Evolutionary conservation across 1,139 yeast species (phyloP), one percentile per base, ranked within the genome.

Genomic region (Hansenula sp.): DNA sequence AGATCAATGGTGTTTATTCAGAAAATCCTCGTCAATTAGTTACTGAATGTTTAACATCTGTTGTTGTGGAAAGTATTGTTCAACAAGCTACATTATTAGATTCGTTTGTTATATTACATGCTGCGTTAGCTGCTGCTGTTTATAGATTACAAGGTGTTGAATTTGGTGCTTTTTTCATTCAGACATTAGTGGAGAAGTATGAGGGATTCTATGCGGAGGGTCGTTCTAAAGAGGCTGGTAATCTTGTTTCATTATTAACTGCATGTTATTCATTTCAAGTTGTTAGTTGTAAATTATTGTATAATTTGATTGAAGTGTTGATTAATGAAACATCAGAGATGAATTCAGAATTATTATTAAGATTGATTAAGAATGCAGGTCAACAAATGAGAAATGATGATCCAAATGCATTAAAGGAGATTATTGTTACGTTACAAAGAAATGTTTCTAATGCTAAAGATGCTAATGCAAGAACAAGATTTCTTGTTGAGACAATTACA

Each of bases 361-460:
- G 82, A 48, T 68, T 92, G 20, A 69, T 92, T 19, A 75, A 85
- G 39, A 79, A 78, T 31, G 78, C 90, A 6, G 99, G 98, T 34
- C 75, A 82, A 16, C 89, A 87, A 56, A 76, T 94, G 63, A 77
- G 98, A 53, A 67, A 86, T 3, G 98, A 94, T 57, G 98, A 92
- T 59, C 95, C 97, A 2, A 64, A 76, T 8, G 82, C 97, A 0
- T 69, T 94, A 41, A 89, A 83, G 54, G 94, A 87, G 37, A 89
- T 92, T 41, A 79, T 90, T 9, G 46, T 75, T 3, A 65, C 66
- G 27, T 63, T 88, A 41, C 79, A 83, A 44, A 69, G 68, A 32
- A 66, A 71, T 13, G 70, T 71, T 4, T 59, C 69, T 12, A 55
- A 64, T n/a, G n/a, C n/a, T 13, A 62, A 66, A n/a, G 58, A 65